Base-by-base conservation (phyloP, 805 yeast genomes). In the Yarrowia sp. region DNA sequence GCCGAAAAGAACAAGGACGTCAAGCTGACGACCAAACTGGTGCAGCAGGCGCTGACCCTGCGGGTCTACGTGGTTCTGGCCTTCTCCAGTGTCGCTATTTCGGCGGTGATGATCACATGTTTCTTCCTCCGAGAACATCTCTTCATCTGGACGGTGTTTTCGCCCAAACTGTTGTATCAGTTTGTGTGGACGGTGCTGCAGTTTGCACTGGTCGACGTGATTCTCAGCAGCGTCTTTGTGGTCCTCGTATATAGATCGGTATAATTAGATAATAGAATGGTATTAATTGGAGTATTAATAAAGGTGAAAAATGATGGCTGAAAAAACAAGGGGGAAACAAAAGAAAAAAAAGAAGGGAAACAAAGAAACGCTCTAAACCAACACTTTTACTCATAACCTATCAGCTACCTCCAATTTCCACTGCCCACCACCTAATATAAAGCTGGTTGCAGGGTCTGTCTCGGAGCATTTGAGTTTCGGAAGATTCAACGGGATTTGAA, bases 111-210 rank as follows among this genome's bases (percentile, higher is more conserved):
- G 50, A 78, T 80, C 0, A 88, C 97, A 14, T 95, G 98, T 76
- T 82, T 83, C 63, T 80, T 84, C 20, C 82, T 93, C 72, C 82
- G 97, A 72, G 90, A 88, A 74, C 99, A 95, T 76, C 80, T 95
- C 68, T 95, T 95, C 75, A 90, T 95, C 10, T 95, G 99, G 99
- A 93, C 98, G 1, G 99, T 95, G 9, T 95, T 95, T 79, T 90
- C 97, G 64, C 99, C 99, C 1, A 94, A 93, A 74, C 76, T 95
- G 5, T 82, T 96, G 42, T 95, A 89, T 75, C 87, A 88, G 71
- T 85, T 86, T 1, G 87, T 87, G 3, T 95, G 98, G 98, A 69
- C 77, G 14, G 69, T 75, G 1, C 36, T 74, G 19, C 79, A 77
- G 53, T 76, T 75, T 58, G 64, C 69, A 12, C 15, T 73, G 8